These are phyloP conservation scores for Berkeleyomyces basicola DNA, from an alignment of 2,329 filamentous ascomycete species.

Conservation along the genomic window DNA sequence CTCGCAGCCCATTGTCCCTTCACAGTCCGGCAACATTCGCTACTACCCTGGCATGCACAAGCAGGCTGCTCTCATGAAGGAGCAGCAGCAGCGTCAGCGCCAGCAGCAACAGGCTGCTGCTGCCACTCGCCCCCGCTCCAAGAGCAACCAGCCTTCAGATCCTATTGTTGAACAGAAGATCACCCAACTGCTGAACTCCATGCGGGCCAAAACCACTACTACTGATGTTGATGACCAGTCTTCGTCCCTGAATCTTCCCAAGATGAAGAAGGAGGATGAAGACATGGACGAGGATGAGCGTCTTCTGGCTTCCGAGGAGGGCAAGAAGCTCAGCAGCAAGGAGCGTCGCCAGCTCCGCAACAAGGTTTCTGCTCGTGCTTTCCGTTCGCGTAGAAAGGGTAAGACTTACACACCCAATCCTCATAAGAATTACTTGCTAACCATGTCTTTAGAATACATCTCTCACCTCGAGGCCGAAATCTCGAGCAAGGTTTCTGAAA, in stretches of 20 bases:
- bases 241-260: constrained; percentile 44
- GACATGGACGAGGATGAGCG: constrained; percentile 98
- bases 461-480: constrained; percentile 83
- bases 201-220: constrained; percentile 52
- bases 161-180: constrained; percentile 83
- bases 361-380: constrained; percentile 94
- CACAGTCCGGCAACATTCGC: constrained; percentile 40
- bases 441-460: constrained; percentile 63
- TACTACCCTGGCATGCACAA: constrained; percentile 91
- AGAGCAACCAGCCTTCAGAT: constrained; percentile 39
- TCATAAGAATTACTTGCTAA: constrained; percentile 29
- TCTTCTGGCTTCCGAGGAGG: constrained; percentile 86
- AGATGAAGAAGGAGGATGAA: constrained; percentile 81
- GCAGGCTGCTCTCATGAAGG: constrained; percentile 64
- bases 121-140: constrained; percentile 28
- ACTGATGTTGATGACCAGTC: constrained; percentile 25
- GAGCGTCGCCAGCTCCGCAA: constrained; percentile 93
- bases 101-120: constrained; percentile 36
- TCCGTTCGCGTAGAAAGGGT: constrained; percentile 98
- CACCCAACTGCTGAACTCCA: constrained; percentile 77
- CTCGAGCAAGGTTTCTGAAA: constrained; percentile 66
- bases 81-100: constrained; percentile 51
- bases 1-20: constrained; percentile 32
- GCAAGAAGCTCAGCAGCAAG: constrained; percentile 98
- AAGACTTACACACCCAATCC: constrained; percentile 23